These are phyloP conservation scores for Talaromyces rugulosus DNA, from an alignment of 2,329 filamentous ascomycete genomes.

Conservation along the genomic window DNA sequence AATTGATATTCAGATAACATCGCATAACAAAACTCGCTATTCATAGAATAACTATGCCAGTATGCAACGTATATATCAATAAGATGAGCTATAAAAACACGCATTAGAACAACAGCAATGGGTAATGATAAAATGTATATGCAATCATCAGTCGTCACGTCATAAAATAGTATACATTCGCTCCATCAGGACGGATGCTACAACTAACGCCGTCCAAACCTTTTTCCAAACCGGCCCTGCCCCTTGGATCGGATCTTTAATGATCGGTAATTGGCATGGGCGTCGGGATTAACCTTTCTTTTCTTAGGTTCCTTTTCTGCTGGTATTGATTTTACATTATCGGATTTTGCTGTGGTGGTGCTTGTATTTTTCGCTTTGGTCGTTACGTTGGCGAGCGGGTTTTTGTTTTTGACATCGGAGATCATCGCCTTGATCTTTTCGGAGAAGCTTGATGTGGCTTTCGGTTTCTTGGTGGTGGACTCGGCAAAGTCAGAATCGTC, in stretches of 20 bases:
- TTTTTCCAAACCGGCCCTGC: slow-evolving; percentile 34
- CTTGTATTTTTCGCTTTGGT: not conserved
- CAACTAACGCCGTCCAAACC: slow-evolving; percentile 16
- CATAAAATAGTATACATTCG: not conserved
- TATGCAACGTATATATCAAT: not conserved
- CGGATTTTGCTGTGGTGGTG: not conserved
- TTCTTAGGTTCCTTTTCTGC: slow-evolving; percentile 24
- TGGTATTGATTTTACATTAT: not conserved
- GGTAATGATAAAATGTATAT: not conserved
- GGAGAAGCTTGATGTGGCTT: slow-evolving; percentile 26
- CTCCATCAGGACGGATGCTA: not conserved
- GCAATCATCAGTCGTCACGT: not conserved
- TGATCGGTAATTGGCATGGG: slow-evolving; percentile 47
- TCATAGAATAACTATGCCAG: not conserved
- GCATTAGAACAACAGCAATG: not conserved
- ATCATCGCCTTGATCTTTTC: slow-evolving; percentile 35
- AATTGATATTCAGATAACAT: not conserved
- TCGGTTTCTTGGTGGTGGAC: slow-evolving; percentile 5
- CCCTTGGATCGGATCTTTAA: slow-evolving; percentile 42
- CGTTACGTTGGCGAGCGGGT: slow-evolving; percentile 15
- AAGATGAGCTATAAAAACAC: not conserved
- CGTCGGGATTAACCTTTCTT: slow-evolving; percentile 40
- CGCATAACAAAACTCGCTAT: not conserved
- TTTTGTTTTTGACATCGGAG: slow-evolving; percentile 16
- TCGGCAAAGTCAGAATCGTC: slow-evolving; percentile 9